Evolutionary conservation across 2,329 filamentous ascomycete genomes (phyloP), one percentile per base, ranked within the genome.

Genomic region (Phyllosticta citribraziliensis): DNA sequence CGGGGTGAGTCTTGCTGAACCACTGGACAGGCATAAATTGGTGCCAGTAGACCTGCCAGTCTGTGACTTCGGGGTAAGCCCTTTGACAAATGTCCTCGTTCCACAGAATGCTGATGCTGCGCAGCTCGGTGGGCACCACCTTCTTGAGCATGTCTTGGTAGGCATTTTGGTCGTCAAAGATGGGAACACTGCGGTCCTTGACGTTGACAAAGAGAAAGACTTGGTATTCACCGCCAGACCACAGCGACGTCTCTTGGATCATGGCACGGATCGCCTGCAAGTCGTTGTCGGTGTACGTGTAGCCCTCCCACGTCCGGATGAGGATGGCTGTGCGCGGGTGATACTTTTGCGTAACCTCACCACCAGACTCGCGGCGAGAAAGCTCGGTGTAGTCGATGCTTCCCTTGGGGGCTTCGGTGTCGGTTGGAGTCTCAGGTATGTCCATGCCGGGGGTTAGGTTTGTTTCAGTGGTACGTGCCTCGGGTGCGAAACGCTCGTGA

Each of bases 21-120:
- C 86, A 87, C 70, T 91, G 88, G 2, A 91, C 80, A 5, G 87
- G 86, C 66, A 90, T 80, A 78, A 86, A 89, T 67, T 89, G 86
- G 30, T 77, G 73, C 75, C 76, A 79, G 67, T 79, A 79, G 9
- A 79, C 76, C 62, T 78, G 74, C 74, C 76, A 79, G 62, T 79
- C 76, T 47, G 71, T 74, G 50, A 80, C 72, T n/a, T 76, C 70
- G 1, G 78, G 78, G 64, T 80, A 81, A 74, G 76, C 78, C 17
- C 67, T 79, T 69, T 74, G 70, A 63, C 76, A 75, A 11, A 79
- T 74, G 20, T 73, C 68, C 63, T 89, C 86, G 65, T 87, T 89
- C 87, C 88, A 92, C 3, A 92, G 79, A 17, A 90, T 78, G 2
- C 87, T 84, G 64, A 91, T 89, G 63, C 83, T 81, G 62, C 82